Conservation (phyloP, 2,329 filamentous ascomycete species). For the Colletotrichum echinochloae region DNA sequence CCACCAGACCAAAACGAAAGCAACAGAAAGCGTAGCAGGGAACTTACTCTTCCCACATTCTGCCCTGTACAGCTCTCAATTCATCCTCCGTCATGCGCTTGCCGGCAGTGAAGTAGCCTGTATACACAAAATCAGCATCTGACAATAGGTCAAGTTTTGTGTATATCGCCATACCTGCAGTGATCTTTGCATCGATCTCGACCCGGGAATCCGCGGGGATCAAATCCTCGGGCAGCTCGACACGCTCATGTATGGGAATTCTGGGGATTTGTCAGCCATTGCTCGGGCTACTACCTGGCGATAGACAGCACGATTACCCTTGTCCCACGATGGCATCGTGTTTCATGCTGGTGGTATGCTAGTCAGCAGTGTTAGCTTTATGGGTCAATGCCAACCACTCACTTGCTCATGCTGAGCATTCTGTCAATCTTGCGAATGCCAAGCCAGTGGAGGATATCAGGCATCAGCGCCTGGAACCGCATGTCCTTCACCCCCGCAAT, state of each 20-base stretch:
- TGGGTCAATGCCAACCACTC: constrained; percentile 50
- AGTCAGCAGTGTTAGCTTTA: constrained; percentile 14
- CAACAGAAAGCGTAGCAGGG: not conserved
- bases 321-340: constrained; percentile 89
- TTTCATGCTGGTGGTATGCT: constrained; percentile 74
- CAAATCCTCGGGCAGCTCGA: constrained; percentile 92
- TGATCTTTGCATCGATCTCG: constrained; percentile 99
- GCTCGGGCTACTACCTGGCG: not conserved
- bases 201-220: constrained; percentile 95
- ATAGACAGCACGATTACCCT: constrained; percentile 63
- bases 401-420: constrained; percentile 99
- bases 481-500: constrained; percentile 97
- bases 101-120: constrained; percentile 85
- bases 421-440: constrained; percentile 98
- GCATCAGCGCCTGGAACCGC: constrained; percentile 98
- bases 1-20: not conserved
- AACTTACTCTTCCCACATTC: constrained; percentile 86
- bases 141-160: not conserved
- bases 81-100: constrained; percentile 91
- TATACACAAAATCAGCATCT: constrained; percentile 10
- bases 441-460: constrained; percentile 96
- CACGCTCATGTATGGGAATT: constrained; percentile 88
- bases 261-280: constrained; percentile 52
- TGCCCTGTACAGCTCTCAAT: constrained; percentile 85
- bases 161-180: constrained; percentile 74